Percentiles rank a stretch among this genome's conserved stretches.
phyloP scores from a whole-genome alignment of 192 early-diverging fungal species.

The Phlyctochytrium bullatum region DNA sequence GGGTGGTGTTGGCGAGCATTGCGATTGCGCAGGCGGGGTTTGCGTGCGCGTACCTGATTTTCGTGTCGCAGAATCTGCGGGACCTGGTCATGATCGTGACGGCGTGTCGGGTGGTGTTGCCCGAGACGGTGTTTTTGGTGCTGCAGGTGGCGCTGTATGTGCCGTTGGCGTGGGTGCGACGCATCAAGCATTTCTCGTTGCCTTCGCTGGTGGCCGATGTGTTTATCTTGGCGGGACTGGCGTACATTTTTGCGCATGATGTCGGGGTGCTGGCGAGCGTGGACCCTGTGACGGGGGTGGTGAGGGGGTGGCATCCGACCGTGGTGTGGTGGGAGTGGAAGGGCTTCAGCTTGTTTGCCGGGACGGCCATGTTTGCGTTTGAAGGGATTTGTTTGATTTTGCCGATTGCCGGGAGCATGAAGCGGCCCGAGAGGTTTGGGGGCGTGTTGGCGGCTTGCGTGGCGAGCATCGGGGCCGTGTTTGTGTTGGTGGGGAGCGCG shows the following conservation, averaged over 20 bases:
- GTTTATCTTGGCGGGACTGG: slow-evolving; percentile 86
- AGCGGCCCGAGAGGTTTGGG: slow-evolving; percentile 82
- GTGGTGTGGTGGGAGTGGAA: slow-evolving; percentile 73
- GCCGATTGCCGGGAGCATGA: slow-evolving; percentile 86
- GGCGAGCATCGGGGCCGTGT: slow-evolving; percentile 74
- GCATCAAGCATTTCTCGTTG: slow-evolving; percentile 83
- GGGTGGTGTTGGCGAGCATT: slow-evolving; percentile 45
- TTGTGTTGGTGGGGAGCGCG: slow-evolving; percentile 74
- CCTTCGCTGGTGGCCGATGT: slow-evolving; percentile 89
- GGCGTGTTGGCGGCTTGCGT: slow-evolving; percentile 74
- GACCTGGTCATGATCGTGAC: slow-evolving; percentile 70
- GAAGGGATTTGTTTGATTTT: slow-evolving; percentile 87
- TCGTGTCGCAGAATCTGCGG: slow-evolving; percentile 79
- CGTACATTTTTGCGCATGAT: slow-evolving; percentile 82
- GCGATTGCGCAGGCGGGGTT: slow-evolving; percentile 71
- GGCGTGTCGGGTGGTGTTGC: slow-evolving; percentile 54
- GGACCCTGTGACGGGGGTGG: slow-evolving; percentile 68
- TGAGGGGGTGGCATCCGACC: too few relatives aligned
- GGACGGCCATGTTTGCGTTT: slow-evolving; percentile 93
- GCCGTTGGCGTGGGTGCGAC: slow-evolving; percentile 85
- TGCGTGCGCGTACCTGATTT: slow-evolving; percentile 85
- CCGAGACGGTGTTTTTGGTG: slow-evolving; percentile 72
- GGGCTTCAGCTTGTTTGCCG: slow-evolving; percentile 84
- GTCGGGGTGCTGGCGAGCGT: slow-evolving; percentile 59
- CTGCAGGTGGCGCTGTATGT: slow-evolving; percentile 73